Percentiles rank a stretch among this genome's conserved stretches.
Evolutionary conservation across 2,329 filamentous ascomycete species (phyloP).

Genomic region (Aspergillus sp.): DNA sequence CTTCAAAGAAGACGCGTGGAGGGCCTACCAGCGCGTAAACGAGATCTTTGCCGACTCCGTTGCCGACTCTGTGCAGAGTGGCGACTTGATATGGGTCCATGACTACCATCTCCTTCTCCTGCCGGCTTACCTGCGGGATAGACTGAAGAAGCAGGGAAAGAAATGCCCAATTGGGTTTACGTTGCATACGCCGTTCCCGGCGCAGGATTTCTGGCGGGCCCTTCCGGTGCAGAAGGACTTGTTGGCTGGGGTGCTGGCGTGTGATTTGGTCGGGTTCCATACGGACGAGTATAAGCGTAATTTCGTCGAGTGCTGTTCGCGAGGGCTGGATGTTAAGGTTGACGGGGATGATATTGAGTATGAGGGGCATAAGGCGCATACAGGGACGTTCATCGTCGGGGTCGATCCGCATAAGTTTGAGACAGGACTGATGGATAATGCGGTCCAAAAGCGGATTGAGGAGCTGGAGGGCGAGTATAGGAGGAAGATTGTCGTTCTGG

Average conservation of each 20-base stretch:
- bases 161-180: slow-evolving; percentile 96
- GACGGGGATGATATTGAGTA: slow-evolving; percentile 74
- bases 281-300: slow-evolving; percentile 95
- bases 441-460: slow-evolving; percentile 77
- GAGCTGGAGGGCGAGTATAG: slow-evolving; percentile 79
- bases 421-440: slow-evolving; percentile 62
- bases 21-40: slow-evolving; percentile 85
- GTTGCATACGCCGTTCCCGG: slow-evolving; percentile 90
- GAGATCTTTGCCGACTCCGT: slow-evolving; percentile 83
- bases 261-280: slow-evolving; percentile 93
- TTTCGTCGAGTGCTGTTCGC: slow-evolving; percentile 77
- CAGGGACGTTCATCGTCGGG: slow-evolving; percentile 90
- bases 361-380: slow-evolving; percentile 75
- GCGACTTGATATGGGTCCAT: slow-evolving; percentile 91
- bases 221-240: slow-evolving; percentile 83
- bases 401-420: slow-evolving; percentile 56
- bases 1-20: slow-evolving; percentile 86
- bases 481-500: slow-evolving; percentile 86
- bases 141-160: slow-evolving; percentile 53
- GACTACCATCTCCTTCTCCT: slow-evolving; percentile 97
- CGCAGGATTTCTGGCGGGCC: slow-evolving; percentile 88
- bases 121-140: slow-evolving; percentile 79
- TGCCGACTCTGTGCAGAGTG: slow-evolving; percentile 75
- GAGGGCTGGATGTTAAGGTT: slow-evolving; percentile 65
- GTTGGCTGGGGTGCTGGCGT: slow-evolving; percentile 76